Percentiles rank a stretch among this genome's conserved stretches.
These are phyloP conservation scores for Dittrichia graveolens DNA, from an alignment of 129 eudicot species.

Conservation along the genomic window DNA sequence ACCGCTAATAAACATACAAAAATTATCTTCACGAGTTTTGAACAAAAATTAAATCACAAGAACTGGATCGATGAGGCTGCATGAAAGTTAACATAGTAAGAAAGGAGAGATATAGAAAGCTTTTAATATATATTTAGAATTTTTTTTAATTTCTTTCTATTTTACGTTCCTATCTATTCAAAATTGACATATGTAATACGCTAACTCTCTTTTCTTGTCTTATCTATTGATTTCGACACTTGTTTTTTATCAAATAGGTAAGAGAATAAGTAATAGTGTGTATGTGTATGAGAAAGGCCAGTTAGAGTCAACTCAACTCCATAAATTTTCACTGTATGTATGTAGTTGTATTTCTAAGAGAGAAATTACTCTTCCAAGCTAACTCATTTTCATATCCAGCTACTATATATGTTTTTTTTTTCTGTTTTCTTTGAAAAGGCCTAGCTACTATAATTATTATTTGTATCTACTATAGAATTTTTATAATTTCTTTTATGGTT, in stretches of 20 bases:
- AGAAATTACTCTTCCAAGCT: slow-evolving; percentile 38
- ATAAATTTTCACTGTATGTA: slow-evolving; percentile 23
- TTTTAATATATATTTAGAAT: background rate
- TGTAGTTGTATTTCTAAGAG: slow-evolving; percentile 31
- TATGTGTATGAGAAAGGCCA: slow-evolving; percentile 13
- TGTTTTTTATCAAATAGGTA: background rate
- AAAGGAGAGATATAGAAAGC: slow-evolving; percentile 1
- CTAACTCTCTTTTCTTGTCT: too few relatives aligned
- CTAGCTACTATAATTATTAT: too few relatives aligned
- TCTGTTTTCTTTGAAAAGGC: too few relatives aligned
- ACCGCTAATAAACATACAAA: background rate
- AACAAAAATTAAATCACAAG: background rate
- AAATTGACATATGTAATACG: background rate
- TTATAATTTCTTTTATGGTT: too few relatives aligned
- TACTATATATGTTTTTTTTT: slow-evolving; percentile 26
- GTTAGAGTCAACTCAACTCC: background rate
- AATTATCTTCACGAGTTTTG: background rate
- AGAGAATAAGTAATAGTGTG: background rate
- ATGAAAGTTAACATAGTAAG: background rate
- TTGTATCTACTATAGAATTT: too few relatives aligned
- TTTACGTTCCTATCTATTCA: too few relatives aligned
- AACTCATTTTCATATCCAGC: slow-evolving; percentile 38
- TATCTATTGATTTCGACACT: too few relatives aligned
- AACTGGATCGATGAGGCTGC: background rate
- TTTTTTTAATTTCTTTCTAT: too few relatives aligned